Percentiles rank a stretch among this genome's conserved stretches.
Conservation (phyloP, 2,329 filamentous ascomycete genomes). For the Diaporthe helianthi region DNA sequence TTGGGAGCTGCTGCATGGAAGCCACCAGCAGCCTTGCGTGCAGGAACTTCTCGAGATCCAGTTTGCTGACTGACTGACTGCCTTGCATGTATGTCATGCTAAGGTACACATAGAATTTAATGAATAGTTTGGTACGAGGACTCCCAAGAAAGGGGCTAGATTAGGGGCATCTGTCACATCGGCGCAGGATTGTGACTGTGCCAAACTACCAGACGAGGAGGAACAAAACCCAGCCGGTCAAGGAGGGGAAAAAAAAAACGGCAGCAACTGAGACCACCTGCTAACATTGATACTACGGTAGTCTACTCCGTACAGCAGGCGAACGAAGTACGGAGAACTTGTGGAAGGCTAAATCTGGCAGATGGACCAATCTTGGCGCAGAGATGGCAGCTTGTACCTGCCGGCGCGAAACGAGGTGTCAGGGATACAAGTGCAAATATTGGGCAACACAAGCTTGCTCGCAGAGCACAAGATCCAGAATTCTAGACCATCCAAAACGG, state of each 20-base stretch:
- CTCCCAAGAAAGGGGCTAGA: conserved; percentile 22
- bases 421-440: conserved; percentile 20
- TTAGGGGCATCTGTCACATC: conserved; percentile 18
- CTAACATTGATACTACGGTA: too few relatives aligned
- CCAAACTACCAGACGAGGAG: background rate
- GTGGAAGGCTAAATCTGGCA: background rate
- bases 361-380: conserved; percentile 20
- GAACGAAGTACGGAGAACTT: background rate
- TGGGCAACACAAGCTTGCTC: background rate
- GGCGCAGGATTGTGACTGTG: background rate
- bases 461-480: background rate
- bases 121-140: conserved; percentile 3
- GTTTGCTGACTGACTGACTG: background rate
- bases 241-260: background rate
- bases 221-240: background rate
- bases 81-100: background rate
- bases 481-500: conserved; percentile 16
- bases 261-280: background rate
- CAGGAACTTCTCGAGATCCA: background rate
- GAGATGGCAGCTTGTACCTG: background rate
- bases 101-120: background rate
- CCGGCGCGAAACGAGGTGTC: background rate
- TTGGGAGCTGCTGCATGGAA: conserved; percentile 6
- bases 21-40: background rate
- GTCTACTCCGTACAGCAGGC: background rate